Evolutionary conservation across 768 basidiomycete species (phyloP).

Genomic region (Podaxis sp.): DNA sequence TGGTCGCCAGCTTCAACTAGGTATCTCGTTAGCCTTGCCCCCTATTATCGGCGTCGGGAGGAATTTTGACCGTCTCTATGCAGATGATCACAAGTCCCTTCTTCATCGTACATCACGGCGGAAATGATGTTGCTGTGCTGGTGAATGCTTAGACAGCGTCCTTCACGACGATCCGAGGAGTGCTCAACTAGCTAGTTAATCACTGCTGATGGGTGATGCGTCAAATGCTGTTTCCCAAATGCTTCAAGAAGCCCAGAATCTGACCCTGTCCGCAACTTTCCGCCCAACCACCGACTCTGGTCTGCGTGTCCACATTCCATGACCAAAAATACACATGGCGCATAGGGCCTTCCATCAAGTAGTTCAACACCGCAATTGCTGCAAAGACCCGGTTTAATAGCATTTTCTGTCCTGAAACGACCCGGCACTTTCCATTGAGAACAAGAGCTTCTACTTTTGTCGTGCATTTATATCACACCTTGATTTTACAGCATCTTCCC

Average conservation of each 20-base stretch:
- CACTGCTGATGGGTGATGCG: background rate
- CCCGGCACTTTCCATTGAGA: background rate
- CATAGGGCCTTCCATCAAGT: conserved; percentile 6
- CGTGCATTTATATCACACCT: background rate
- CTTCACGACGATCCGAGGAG: background rate
- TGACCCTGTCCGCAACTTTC: background rate
- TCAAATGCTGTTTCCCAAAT: background rate
- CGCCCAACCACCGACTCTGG: background rate
- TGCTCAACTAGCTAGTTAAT: background rate
- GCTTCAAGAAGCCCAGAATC: background rate
- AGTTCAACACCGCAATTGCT: background rate
- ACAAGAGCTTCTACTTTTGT: background rate
- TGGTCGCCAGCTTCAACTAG: background rate
- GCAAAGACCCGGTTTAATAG: background rate
- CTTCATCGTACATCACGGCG: background rate
- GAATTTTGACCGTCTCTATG: no score
- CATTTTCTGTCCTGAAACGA: background rate
- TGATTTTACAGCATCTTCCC: conserved; percentile 1
- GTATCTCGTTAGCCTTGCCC: no score
- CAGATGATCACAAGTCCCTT: background rate
- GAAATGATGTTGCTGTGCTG: background rate
- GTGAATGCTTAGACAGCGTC: background rate
- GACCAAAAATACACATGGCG: background rate
- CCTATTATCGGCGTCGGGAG: no score
- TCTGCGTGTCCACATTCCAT: background rate